These are phyloP conservation scores for Angomonas deanei DNA, from an alignment of 208 protist species.

Conservation along the genomic window DNA sequence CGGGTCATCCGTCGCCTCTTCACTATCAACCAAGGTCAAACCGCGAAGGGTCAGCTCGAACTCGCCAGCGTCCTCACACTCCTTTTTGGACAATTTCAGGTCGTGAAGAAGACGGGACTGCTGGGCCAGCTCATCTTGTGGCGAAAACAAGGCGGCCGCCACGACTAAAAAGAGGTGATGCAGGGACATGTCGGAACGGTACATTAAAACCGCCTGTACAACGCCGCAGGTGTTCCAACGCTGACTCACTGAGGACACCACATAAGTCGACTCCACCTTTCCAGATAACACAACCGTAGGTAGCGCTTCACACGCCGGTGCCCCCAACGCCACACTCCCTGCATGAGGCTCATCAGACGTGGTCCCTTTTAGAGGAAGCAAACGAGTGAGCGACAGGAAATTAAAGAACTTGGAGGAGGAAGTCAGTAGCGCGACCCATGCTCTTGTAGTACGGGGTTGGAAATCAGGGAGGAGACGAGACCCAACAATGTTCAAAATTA, in stretches of 20 bases:
- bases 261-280: constrained; percentile 43
- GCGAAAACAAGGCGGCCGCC: constrained; percentile 46
- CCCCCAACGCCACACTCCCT: too few species aligned
- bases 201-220: constrained; percentile 38
- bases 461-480: constrained; percentile 34
- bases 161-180: constrained; percentile 35
- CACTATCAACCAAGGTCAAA: neutral
- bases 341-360: too few species aligned
- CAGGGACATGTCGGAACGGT: neutral
- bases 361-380: too few species aligned
- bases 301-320: too few species aligned
- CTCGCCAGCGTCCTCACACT: constrained; percentile 1
- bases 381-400: too few species aligned
- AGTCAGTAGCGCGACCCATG: constrained; percentile 30
- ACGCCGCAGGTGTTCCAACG: constrained; percentile 57
- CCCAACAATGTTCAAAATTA: constrained; percentile 46
- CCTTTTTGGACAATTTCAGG: constrained; percentile 10
- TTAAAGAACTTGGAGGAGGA: constrained; percentile 4
- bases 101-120: constrained; percentile 24
- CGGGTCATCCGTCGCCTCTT: neutral
- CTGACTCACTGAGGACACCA: constrained; percentile 59
- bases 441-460: constrained; percentile 24
- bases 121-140: constrained; percentile 28
- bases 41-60: neutral
- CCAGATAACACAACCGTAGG: constrained; percentile 31